Evolutionary conservation across 257 asterid species (phyloP), one percentile per base, ranked within the genome.

Genomic region (Solanum pinnatisectum): DNA sequence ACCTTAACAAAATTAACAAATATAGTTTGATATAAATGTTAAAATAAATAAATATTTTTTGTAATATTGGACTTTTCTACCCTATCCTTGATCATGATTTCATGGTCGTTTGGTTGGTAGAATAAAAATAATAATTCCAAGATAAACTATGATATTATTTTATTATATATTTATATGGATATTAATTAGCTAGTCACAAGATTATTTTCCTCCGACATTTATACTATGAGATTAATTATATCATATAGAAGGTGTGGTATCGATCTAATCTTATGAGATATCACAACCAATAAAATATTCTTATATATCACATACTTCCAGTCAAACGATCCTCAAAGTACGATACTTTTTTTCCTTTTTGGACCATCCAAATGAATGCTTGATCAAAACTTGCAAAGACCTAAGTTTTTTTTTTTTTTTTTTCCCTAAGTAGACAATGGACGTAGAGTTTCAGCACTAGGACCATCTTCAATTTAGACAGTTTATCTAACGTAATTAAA

Each of bases 81-180:
- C 67, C 23, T 3, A 59, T 6, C n/a, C 25, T 3, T 8, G 20
- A 18, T 18, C 68, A 60, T 20, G 68, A 3, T 20, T 3, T 18
- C 68, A 60, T 20, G 68, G 6, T 2, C 0, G 1, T 60, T 60
- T 60, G 8, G 6, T 22, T 60, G 13, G 30, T 23, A 23, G 7
- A 0, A 9, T 60, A 23, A 10, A 6, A 5, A 10, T 3, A 4
- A 23, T 60, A 23, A 60, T 4, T 9, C 4, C 0, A 4, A 10
- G 6, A 4, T 1, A 23, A 23, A 23, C 9, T 60, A 23, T 60
- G 6, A 9, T 0, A 60, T 60, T 60, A 23, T 9, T 22, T 23
- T 60, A 22, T 4, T 60, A 4, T 60, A 2, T 4, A 60, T 60
- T 22, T 22, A 4, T 0, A 8, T 60, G 14, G 30, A 60, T 60